Evolutionary conservation across 1,284 basidiomycete species (phyloP), one percentile per base, ranked within the genome.

Genomic region (Meira nashicola): DNA sequence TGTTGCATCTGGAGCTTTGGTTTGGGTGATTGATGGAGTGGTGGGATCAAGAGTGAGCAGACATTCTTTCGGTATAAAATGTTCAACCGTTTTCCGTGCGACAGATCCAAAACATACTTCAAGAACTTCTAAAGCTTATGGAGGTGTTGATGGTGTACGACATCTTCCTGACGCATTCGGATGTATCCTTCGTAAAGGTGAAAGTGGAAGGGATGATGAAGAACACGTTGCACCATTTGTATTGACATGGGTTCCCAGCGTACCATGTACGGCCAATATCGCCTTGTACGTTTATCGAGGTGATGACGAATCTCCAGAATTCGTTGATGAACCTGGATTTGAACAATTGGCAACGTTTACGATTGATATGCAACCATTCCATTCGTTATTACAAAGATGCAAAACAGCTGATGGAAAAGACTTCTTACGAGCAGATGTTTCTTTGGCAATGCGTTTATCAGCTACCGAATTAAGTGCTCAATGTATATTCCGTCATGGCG

Each of bases 281-380:
- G 54, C 58, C 10, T 49, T 60, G 33, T 50, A 49, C n/a, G 54
- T 60, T 7, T 60, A 60, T 41, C 58, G 58, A 11, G 58, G 58
- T 17, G 58, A 60, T 12, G 58, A 60, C 5, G 58, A 60, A 33
- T 19, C 33, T 14, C 53, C 58, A 8, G 58, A 60, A 39, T 60
- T 60, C 37, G 58, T 60, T 43, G 58, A 60, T 41, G 54, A 57
- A 50, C 49, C 58, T 15, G 58, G 58, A 15, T 60, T 60, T 37
- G 43, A 57, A 53, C 54, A 60, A 49, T 49, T 60, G 44, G 55
- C 54, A 11, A 55, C 54, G 25, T 60, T 60, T 49, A 60, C 46
- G 10, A 60, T 60, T 39, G 58, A 60, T 41, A 60, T 60, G 58
- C 44, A 57, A 55, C 58, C 58, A 23, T 60, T 60, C 54, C 58